Evolutionary conservation across 495 filamentous ascomycete species (phyloP).

Genomic region (Penicillium malachiteum): DNA sequence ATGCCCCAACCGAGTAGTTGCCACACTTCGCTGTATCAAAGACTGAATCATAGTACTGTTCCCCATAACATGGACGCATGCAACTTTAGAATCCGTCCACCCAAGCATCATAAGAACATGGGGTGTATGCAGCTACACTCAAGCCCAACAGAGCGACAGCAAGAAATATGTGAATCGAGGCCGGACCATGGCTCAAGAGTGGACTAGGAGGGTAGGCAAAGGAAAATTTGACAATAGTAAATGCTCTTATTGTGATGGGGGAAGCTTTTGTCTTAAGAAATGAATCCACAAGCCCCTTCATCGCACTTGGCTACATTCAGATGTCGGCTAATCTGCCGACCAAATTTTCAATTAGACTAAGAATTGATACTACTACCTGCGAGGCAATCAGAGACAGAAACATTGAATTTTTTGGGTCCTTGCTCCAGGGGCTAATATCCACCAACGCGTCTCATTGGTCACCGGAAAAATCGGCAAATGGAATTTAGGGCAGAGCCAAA

Average conservation of each 20-base stretch:
- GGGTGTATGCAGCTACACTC: neutral
- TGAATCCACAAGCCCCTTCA: neutral
- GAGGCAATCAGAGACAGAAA: too few species aligned
- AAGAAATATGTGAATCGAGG: neutral
- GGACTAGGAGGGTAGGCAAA: neutral
- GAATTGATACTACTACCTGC: neutral
- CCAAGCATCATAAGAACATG: neutral
- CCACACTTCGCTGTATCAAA: neutral
- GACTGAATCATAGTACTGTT: neutral
- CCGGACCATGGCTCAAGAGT: neutral
- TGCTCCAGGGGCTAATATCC: neutral
- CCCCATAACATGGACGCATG: neutral
- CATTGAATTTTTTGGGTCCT: neutral
- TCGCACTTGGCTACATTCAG: neutral
- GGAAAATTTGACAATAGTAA: neutral
- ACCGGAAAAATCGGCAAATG: too few species aligned
- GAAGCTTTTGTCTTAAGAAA: neutral
- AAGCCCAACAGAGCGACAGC: neutral
- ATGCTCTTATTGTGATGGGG: neutral
- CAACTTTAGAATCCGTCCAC: neutral
- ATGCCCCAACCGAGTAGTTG: neutral
- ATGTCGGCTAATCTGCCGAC: neutral
- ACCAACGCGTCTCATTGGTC: too few species aligned
- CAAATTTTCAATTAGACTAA: neutral
- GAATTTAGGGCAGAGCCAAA: too few species aligned